Conservation (phyloP, 345 rosid species). For the Corymbia maculata region DNA sequence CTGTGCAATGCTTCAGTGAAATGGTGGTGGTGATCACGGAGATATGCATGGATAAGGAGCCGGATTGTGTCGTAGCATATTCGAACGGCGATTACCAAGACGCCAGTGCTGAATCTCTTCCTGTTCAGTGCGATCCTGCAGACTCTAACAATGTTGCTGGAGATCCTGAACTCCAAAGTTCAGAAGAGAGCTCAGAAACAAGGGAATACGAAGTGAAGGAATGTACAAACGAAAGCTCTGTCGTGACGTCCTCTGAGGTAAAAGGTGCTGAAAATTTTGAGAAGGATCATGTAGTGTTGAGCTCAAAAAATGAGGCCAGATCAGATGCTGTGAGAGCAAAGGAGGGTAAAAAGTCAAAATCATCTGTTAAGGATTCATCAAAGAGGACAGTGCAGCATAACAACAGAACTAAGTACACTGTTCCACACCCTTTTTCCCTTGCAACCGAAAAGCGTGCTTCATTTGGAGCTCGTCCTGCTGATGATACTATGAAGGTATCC, state of each 20-base stretch:
- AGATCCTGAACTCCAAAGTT: slow-evolving; percentile 27
- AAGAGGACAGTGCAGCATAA: slow-evolving; percentile 22
- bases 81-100: slow-evolving; percentile 35
- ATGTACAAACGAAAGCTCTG: slow-evolving; percentile 50
- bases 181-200: slow-evolving; percentile 49
- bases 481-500: slow-evolving; percentile 11
- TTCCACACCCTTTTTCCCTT: slow-evolving; percentile 82
- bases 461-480: slow-evolving; percentile 40
- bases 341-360: slow-evolving; percentile 17
- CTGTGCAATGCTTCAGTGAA: not conserved
- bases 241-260: slow-evolving; percentile 24
- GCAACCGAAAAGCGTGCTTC: slow-evolving; percentile 92
- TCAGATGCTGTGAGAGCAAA: slow-evolving; percentile 14
- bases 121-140: slow-evolving; percentile 20
- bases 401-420: slow-evolving; percentile 52
- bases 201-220: slow-evolving; percentile 81
- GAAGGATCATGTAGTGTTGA: slow-evolving; percentile 10
- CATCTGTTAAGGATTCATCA: slow-evolving; percentile 26
- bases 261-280: slow-evolving; percentile 9
- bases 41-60: slow-evolving; percentile 80
- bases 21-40: slow-evolving; percentile 53
- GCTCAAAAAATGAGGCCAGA: slow-evolving; percentile 7
- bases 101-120: slow-evolving; percentile 28
- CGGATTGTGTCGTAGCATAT: slow-evolving; percentile 43
- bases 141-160: slow-evolving; percentile 31